These are phyloP conservation scores for Lactifluus pinguis DNA, from an alignment of 768 basidiomycete genomes.

Conservation along the genomic window DNA sequence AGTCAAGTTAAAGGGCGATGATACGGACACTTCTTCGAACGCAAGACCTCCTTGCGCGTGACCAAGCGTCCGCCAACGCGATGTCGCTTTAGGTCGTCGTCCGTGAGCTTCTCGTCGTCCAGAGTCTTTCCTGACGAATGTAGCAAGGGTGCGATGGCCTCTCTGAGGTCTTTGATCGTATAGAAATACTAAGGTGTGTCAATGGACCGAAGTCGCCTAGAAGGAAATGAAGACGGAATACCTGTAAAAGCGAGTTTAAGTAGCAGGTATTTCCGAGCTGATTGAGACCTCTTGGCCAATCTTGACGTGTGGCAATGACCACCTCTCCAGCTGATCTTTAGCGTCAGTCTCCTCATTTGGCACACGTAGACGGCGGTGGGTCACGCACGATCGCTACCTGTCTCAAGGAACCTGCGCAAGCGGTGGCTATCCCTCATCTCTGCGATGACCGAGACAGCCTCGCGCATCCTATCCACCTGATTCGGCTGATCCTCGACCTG, in stretches of 20 bases:
- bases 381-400: slow-evolving; percentile 68
- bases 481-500: slow-evolving; percentile 66
- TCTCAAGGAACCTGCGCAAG: slow-evolving; percentile 52
- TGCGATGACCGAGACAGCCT: slow-evolving; percentile 66
- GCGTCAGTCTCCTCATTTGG: background rate
- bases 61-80: slow-evolving; percentile 84
- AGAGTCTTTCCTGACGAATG: slow-evolving; percentile 44
- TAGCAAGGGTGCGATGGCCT: slow-evolving; percentile 56
- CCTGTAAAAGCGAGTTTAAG: slow-evolving; percentile 71
- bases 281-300: slow-evolving; percentile 78
- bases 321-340: slow-evolving; percentile 51
- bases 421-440: slow-evolving; percentile 67
- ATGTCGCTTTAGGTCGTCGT: slow-evolving; percentile 74
- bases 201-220: background rate
- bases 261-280: slow-evolving; percentile 88
- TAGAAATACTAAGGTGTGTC: slow-evolving; percentile 68
- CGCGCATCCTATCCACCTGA: slow-evolving; percentile 60
- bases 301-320: slow-evolving; percentile 41
- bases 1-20: slow-evolving; percentile 6
- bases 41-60: slow-evolving; percentile 67
- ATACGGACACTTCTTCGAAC: slow-evolving; percentile 69
- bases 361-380: background rate
- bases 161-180: slow-evolving; percentile 85
- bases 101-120: slow-evolving; percentile 62
- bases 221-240: slow-evolving; percentile 21